Evolutionary conservation across 441 rosid species (phyloP).

Genomic region (Brassica balearica): DNA sequence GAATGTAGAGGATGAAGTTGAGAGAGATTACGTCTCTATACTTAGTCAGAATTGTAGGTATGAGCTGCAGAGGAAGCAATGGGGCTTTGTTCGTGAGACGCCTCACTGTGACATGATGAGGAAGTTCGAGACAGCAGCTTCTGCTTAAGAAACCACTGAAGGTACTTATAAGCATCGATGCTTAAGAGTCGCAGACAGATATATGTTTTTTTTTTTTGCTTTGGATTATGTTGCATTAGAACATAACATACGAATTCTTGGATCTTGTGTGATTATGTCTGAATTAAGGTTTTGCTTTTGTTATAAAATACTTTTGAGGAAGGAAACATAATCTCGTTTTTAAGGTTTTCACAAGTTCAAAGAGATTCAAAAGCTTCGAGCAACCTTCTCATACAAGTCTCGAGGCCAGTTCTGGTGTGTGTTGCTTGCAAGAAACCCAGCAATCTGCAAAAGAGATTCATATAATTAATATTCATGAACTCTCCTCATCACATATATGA

Average conservation of each 20-base stretch:
- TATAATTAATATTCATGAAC: neutral
- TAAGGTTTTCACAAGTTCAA: neutral
- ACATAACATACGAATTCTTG: conserved; percentile 42
- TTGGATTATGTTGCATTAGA: conserved; percentile 28
- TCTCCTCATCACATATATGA: neutral
- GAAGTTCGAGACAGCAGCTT: conserved; percentile 57
- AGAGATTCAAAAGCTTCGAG: conserved; percentile 64
- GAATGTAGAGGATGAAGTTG: conserved; percentile 65
- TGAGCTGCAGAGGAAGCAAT: conserved; percentile 89
- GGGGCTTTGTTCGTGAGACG: conserved; percentile 92
- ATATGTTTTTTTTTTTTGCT: conserved; percentile 28
- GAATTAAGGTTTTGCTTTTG: neutral
- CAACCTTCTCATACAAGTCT: conserved; percentile 78
- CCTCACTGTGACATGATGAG: conserved; percentile 88
- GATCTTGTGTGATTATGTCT: conserved; percentile 40
- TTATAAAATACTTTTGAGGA: neutral
- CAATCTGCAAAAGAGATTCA: conserved; percentile 56
- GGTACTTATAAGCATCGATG: conserved; percentile 23
- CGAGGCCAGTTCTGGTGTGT: conserved; percentile 85
- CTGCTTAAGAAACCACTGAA: conserved; percentile 33
- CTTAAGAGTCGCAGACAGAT: conserved; percentile 18
- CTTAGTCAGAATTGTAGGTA: conserved; percentile 83
- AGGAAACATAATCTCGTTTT: neutral
- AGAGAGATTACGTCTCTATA: conserved; percentile 71
- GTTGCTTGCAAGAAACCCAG: conserved; percentile 83